phyloP scores from a whole-genome alignment of 2,329 filamentous ascomycete species.

The Talaromyces sp. region DNA sequence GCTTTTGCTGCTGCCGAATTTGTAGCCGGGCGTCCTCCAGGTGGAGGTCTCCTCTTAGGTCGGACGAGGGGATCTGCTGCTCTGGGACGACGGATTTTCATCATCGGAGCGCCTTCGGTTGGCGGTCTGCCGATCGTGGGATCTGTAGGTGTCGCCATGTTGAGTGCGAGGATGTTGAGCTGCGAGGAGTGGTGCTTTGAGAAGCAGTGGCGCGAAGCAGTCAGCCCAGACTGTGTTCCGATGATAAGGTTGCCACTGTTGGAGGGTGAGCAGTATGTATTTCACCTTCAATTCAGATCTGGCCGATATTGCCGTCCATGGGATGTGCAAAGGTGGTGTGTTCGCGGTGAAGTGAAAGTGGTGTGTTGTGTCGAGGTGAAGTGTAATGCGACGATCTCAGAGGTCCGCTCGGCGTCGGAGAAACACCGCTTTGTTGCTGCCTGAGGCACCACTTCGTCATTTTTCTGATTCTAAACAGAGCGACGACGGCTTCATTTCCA shows the following conservation, averaged over 20 bases:
- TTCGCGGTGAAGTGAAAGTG: not conserved
- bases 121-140: slow-evolving; percentile 49
- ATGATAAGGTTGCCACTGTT: slow-evolving; percentile 1
- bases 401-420: not conserved
- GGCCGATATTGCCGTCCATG: not conserved
- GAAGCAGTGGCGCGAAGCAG: not conserved
- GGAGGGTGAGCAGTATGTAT: not conserved
- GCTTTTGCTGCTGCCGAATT: slow-evolving; percentile 26
- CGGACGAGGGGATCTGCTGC: slow-evolving; percentile 64
- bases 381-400: slow-evolving; percentile 6
- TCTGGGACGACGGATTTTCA: slow-evolving; percentile 51
- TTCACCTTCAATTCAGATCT: slow-evolving; percentile 3
- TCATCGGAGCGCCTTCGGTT: slow-evolving; percentile 47
- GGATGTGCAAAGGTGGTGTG: not conserved
- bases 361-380: not conserved
- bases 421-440: not conserved
- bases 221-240: too few species aligned
- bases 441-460: slow-evolving; percentile 11
- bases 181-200: not conserved
- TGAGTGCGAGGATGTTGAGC: slow-evolving; percentile 21
- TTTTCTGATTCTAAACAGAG: not conserved
- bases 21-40: slow-evolving; percentile 21
- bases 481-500: not conserved
- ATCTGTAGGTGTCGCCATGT: slow-evolving; percentile 42
- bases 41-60: slow-evolving; percentile 51